Percentiles rank a stretch among this genome's conserved stretches.
Evolutionary conservation across 106 monocot species (phyloP).

Genomic region (Platanthera guangdongensis): DNA sequence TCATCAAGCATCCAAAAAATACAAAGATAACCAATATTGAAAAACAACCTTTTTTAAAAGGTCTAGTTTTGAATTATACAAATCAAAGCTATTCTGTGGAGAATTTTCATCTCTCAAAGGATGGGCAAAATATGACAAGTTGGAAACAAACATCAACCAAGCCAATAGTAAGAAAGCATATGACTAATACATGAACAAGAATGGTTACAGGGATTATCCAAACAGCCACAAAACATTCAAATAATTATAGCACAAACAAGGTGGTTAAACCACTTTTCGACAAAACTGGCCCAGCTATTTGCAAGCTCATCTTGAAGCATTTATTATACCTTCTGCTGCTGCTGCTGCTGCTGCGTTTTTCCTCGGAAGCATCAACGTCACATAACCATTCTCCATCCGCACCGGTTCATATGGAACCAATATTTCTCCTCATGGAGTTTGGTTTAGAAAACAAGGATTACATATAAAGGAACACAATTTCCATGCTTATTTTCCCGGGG

Average conservation of each 20-base stretch:
- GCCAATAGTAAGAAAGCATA: neutral
- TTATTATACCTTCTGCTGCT: neutral
- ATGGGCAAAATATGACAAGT: too few species aligned
- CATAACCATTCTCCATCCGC: neutral
- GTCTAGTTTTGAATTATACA: too few species aligned
- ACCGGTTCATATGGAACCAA: neutral
- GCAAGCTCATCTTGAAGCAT: neutral
- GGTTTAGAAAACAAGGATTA: neutral
- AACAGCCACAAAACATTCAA: neutral
- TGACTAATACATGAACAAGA: neutral
- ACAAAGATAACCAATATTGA: too few species aligned
- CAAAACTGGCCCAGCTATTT: neutral
- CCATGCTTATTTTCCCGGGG: constrained; percentile 20
- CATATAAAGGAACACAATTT: neutral
- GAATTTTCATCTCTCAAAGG: too few species aligned
- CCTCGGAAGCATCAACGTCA: neutral
- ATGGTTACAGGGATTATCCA: neutral
- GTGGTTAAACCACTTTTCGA: neutral
- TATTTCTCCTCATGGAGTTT: neutral
- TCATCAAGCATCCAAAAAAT: too few species aligned
- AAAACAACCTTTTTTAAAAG: too few species aligned
- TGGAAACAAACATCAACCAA: neutral
- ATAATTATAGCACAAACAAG: neutral
- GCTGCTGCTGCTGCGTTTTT: neutral
- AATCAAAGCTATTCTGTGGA: too few species aligned